Evolutionary conservation across 2,329 filamentous ascomycete species (phyloP).

Genomic region (Leptographium wingfieldii): DNA sequence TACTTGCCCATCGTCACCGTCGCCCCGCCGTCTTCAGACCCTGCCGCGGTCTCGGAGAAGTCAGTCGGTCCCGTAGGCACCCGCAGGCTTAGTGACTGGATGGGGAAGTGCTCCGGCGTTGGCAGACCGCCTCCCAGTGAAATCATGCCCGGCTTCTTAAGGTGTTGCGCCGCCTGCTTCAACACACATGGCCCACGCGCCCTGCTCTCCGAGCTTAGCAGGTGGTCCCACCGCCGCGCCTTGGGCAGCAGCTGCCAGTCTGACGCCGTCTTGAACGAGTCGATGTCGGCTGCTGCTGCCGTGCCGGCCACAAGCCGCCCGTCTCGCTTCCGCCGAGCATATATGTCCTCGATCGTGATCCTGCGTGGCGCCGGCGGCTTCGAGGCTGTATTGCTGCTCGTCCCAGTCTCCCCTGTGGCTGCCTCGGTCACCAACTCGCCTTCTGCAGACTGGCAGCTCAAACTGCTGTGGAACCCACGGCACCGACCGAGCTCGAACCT

Average conservation of each 20-base stretch:
- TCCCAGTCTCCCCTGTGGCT: too few species aligned
- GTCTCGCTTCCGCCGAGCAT: slow-evolving; percentile 55
- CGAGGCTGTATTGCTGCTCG: not conserved
- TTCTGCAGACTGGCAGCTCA: not conserved
- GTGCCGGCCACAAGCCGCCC: slow-evolving; percentile 61
- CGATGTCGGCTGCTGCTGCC: slow-evolving; percentile 64
- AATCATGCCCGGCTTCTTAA: slow-evolving; percentile 74
- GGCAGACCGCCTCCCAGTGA: slow-evolving; percentile 88
- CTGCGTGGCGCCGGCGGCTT: not conserved
- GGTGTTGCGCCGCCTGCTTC: slow-evolving; percentile 67
- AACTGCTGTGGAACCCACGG: not conserved
- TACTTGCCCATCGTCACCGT: slow-evolving; percentile 66
- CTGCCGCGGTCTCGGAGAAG: slow-evolving; percentile 58
- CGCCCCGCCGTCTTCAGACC: slow-evolving; percentile 36
- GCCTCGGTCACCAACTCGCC: not conserved
- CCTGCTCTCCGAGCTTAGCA: slow-evolving; percentile 50
- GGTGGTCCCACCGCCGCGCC: slow-evolving; percentile 68
- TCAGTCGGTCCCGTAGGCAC: slow-evolving; percentile 50
- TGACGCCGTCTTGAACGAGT: slow-evolving; percentile 63
- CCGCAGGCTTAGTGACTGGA: slow-evolving; percentile 63
- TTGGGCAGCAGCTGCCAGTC: slow-evolving; percentile 48
- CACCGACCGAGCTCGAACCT: not conserved
- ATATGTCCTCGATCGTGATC: slow-evolving; percentile 55
- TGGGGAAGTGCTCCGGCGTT: slow-evolving; percentile 83
- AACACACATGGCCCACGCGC: slow-evolving; percentile 55